Base-by-base conservation (phyloP, 108 stramenopile species). In the Cyclotella sp. region DNA sequence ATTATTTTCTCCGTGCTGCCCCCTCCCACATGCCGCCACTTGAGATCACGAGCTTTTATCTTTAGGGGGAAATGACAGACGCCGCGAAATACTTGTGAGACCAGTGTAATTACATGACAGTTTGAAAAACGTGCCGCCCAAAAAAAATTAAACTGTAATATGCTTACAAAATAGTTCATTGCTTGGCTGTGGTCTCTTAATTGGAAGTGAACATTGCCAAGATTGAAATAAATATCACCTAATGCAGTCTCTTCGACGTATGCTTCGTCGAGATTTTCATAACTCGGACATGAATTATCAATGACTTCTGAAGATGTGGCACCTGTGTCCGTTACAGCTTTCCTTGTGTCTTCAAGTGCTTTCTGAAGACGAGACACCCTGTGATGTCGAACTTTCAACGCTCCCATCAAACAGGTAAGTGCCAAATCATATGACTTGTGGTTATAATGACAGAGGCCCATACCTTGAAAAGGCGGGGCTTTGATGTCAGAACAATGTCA, bases 181-280 rank as follows among this genome's bases (percentile, higher is more conserved):
- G 84, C 79, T 22, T 78, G 71, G 58, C 22, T 47, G 30, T 78
- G 58, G 39, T 85, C 81, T 22, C 72, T 59, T 28, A 78, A 27
- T n/a, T 70, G 67, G 52, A 74, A 57, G 43, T 82, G 24, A 15
- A 74, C 39, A 55, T 82, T 82, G 19, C 84, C 84, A 51, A 82
- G 72, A 45, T 71, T 63, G 57, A 82, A 76, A 42, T 68, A 69
- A 9, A 78, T 46, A 13, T 30, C 71, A 70, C 69, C 84, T 29
- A 85, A 49, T 7, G 64, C 81, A 44, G 72, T 70, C 70, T 84
- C 79, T 51, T 72, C 76, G 3, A 46, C 70, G 40, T 72, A 73
- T 13, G 68, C 30, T 2, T 61, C 63, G 13, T 72, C 66, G 46
- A 40, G 13, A 21, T 60, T 72, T 10, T 60, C 47, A 57, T 28